Conservation (phyloP, 2,329 filamentous ascomycete species). For the Hypoxylon sp. region DNA sequence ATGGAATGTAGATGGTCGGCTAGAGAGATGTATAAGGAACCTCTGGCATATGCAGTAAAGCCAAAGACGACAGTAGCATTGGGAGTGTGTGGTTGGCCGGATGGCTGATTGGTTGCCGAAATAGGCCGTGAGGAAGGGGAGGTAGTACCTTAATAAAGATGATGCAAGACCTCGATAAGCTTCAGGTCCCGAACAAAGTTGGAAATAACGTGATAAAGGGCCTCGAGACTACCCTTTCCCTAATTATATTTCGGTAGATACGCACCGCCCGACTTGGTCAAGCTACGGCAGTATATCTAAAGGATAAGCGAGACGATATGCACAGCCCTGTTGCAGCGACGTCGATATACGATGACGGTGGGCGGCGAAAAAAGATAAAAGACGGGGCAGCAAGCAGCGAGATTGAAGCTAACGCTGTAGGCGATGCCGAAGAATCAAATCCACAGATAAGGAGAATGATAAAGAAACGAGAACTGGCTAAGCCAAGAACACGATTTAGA, state of each 20-base stretch:
- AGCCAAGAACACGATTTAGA: constrained; percentile 28
- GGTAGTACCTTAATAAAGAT: constrained; percentile 41
- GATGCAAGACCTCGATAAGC: constrained; percentile 38
- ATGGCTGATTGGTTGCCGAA: constrained; percentile 34
- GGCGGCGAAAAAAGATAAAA: constrained; percentile 24
- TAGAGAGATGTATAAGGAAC: constrained; percentile 15
- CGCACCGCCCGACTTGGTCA: constrained; percentile 5
- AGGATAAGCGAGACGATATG: constrained; percentile 21
- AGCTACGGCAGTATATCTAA: constrained; percentile 12
- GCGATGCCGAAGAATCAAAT: constrained; percentile 29
- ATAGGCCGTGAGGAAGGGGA: constrained; percentile 11
- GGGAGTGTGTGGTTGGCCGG: constrained; percentile 21
- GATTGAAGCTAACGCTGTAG: constrained; percentile 29
- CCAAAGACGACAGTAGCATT: constrained; percentile 21
- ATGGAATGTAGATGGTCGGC: constrained; percentile 19
- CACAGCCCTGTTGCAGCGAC: constrained; percentile 34
- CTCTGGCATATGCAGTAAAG: constrained; percentile 24
- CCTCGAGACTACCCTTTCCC: constrained; percentile 18
- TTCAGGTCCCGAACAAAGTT: constrained; percentile 18
- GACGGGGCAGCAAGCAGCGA: constrained; percentile 14
- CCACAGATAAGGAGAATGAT: constrained; percentile 36
- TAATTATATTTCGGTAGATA: constrained; percentile 34
- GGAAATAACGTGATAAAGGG: constrained; percentile 23
- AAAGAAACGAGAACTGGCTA: constrained; percentile 5
- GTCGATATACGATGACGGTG: constrained; percentile 34